Conservation (phyloP, 805 yeast species). For the Clavispora santaluciae region DNA sequence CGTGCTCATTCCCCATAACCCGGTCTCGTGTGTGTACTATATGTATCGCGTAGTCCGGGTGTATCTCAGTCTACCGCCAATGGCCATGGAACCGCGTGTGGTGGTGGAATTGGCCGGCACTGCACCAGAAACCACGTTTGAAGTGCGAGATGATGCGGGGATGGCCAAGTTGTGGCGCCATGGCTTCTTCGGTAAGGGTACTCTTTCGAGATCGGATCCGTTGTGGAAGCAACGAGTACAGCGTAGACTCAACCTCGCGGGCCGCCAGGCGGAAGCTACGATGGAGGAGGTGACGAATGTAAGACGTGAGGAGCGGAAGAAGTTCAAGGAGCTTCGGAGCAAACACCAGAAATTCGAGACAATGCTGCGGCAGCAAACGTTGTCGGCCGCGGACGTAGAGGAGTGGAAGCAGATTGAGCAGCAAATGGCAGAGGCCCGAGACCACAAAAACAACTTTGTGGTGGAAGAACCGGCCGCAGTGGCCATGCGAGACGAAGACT, state of each 20-base stretch:
- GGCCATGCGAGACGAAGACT: conserved; percentile 11
- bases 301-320: conserved; percentile 66
- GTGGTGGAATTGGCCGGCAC: conserved; percentile 17
- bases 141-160: conserved; percentile 38
- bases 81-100: conserved; percentile 13
- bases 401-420: conserved; percentile 14
- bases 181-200: conserved; percentile 95
- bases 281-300: conserved; percentile 74
- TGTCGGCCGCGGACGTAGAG: conserved; percentile 22
- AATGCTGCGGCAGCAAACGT: conserved; percentile 28
- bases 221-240: conserved; percentile 73
- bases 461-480: background rate
- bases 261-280: conserved; percentile 24
- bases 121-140: conserved; percentile 26
- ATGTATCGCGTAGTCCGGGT: conserved; percentile 26
- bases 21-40: conserved; percentile 56
- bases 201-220: conserved; percentile 85
- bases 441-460: background rate
- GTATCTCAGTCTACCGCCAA: conserved; percentile 23
- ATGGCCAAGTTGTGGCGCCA: conserved; percentile 66
- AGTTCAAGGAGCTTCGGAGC: conserved; percentile 67
- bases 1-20: conserved; percentile 56
- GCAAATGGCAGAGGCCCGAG: conserved; percentile 9
- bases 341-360: conserved; percentile 46
- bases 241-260: conserved; percentile 46